Evolutionary conservation across 352 stramenopile genomes (phyloP), one percentile per base, ranked within the genome.

Genomic region (Phytophthora sansomeana): DNA sequence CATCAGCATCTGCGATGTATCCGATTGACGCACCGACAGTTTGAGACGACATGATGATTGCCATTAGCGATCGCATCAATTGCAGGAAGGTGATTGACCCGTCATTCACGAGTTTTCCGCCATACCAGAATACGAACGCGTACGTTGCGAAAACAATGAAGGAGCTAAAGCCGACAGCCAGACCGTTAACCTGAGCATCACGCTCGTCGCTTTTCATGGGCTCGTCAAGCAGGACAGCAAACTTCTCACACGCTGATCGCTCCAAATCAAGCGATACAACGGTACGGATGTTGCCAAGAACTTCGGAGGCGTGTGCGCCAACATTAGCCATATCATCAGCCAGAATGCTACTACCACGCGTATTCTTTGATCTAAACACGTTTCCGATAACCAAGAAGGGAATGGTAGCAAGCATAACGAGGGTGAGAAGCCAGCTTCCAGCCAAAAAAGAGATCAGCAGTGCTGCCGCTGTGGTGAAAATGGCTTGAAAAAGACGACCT

Each of bases 131-230:
- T 16, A 80, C 68, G 21, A 24, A 24, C 3, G 21, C 21, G 21
- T 24, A 24, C 21, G 21, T 24, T 3, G 21, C 21, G 21, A 32
- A 89, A 70, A 80, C 28, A 29, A 69, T 65, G 21, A 80, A 80
- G 0, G 73, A 97, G 67, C 32, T 96, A 43, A 67, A 97, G 44
- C 67, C 97, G 68, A 87, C 38, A 43, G 72, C 67, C 7, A 83
- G 41, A 9, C 77, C 77, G 26, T 83, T 81, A 1, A 72, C 24
- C 3, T 76, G 53, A 14, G 74, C 73, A 17, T 79, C 64, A 6
- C 58, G 53, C 4, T 29, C 35, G 2, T 68, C 73, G n/a, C 62
- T 47, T 6, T 47, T 43, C 42, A 79, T 24, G 4, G 67, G 71
- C n/a, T 47, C 46, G 0, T 67, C 46, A 5, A 76, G 39, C 8